A percentile compares a stretch with the other conserved stretches of the same genome.
Conservation (phyloP, 345 rosid genomes). For the Heritiera littoralis region DNA sequence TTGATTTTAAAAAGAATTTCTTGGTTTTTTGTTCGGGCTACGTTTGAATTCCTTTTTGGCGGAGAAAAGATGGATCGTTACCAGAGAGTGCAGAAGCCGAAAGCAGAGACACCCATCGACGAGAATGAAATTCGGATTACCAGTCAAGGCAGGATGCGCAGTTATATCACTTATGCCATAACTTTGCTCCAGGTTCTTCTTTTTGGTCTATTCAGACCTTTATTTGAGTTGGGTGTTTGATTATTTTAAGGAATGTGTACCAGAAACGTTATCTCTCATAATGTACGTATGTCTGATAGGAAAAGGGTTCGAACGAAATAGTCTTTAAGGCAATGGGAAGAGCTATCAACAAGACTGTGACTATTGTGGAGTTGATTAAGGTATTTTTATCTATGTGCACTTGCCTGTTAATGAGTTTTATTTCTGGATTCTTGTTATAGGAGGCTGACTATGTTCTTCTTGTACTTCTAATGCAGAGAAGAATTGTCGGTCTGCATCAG, state of each 20-base stretch:
- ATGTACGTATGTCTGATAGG: slow-evolving; percentile 39
- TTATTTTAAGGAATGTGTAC: not conserved
- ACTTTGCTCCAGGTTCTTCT: slow-evolving; percentile 63
- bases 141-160: slow-evolving; percentile 82
- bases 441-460: slow-evolving; percentile 23
- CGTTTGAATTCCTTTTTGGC: not conserved
- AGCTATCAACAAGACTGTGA: slow-evolving; percentile 94
- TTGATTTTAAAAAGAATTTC: too few species aligned
- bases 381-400: slow-evolving; percentile 28
- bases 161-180: slow-evolving; percentile 85
- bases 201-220: not conserved
- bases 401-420: not conserved
- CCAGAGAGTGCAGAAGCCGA: slow-evolving; percentile 76
- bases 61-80: slow-evolving; percentile 71
- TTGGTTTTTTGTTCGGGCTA: not conserved
- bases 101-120: slow-evolving; percentile 65
- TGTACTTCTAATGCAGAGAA: slow-evolving; percentile 59
- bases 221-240: not conserved
- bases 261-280: too few species aligned
- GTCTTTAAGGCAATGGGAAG: slow-evolving; percentile 98
- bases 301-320: slow-evolving; percentile 70
- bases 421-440: not conserved
- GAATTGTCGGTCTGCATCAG: slow-evolving; percentile 93
- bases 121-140: slow-evolving; percentile 92
- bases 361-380: slow-evolving; percentile 92